phyloP scores from a whole-genome alignment of 2,329 filamentous ascomycete genomes.

The Shiraia sp. region DNA sequence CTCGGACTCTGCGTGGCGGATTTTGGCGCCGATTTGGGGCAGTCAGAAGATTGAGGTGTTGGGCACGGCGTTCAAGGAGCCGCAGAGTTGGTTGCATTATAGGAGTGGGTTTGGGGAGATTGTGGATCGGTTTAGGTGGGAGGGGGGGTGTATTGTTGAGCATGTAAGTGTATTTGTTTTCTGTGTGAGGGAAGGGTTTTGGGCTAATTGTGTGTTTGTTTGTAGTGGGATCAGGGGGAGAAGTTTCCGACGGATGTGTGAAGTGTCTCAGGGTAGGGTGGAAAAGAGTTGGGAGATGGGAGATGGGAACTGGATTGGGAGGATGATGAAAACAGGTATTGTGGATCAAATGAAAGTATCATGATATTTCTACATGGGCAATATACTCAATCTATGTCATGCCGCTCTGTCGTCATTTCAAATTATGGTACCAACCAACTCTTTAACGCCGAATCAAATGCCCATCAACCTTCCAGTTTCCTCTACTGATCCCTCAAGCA shows the following conservation, averaged over 20 bases:
- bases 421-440: no score
- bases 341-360: no score
- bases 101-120: constrained; percentile 23
- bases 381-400: no score
- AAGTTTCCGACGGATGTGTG: constrained; percentile 21
- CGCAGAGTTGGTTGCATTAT: constrained; percentile 35
- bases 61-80: constrained; percentile 22
- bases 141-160: constrained; percentile 37
- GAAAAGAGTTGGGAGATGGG: no score
- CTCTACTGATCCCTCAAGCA: no score
- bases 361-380: no score
- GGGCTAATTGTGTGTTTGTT: not conserved
- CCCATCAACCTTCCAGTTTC: no score
- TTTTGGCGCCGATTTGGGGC: constrained; percentile 29
- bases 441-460: no score
- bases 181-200: not conserved
- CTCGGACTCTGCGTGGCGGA: constrained; percentile 32
- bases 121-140: constrained; percentile 37
- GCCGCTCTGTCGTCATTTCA: no score
- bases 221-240: constrained; percentile 34
- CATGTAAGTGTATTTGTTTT: constrained; percentile 26
- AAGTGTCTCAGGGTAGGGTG: no score
- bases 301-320: no score
- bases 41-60: constrained; percentile 26
- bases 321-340: no score